phyloP scores from a whole-genome alignment of 192 early-diverging fungal genomes.

The Mortierella alpina region DNA sequence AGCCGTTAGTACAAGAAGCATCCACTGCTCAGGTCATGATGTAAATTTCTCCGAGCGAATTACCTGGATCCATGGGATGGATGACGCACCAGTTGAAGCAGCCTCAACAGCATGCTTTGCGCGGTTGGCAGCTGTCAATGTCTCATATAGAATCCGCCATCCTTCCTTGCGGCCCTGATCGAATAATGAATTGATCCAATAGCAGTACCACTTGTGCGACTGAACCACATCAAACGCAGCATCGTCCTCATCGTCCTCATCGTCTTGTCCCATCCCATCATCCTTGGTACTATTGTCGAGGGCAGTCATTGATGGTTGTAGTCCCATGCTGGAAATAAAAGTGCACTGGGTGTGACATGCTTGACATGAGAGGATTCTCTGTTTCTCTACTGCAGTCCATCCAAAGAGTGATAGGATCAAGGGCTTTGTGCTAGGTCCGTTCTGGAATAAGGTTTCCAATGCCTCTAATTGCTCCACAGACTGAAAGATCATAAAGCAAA shows the following conservation, averaged over 20 bases:
- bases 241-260: constrained; percentile 14
- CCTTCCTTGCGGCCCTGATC: constrained; percentile 15
- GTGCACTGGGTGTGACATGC: constrained; percentile 44
- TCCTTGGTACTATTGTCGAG: background rate
- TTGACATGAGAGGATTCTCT: constrained; percentile 13
- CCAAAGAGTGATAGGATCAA: constrained; percentile 35
- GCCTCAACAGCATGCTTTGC: background rate
- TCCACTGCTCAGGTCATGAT: background rate
- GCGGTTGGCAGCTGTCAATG: background rate
- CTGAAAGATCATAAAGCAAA: constrained; percentile 4
- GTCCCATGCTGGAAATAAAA: constrained; percentile 5
- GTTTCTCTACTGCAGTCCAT: constrained; percentile 6
- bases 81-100: background rate
- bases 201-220: constrained; percentile 50
- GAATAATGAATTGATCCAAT: constrained; percentile 37
- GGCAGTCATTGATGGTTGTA: background rate
- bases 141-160: constrained; percentile 21
- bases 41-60: background rate
- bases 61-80: background rate
- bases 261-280: background rate
- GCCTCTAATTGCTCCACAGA: constrained; percentile 1
- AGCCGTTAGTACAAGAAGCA: background rate
- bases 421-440: background rate
- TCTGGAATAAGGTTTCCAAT: background rate
- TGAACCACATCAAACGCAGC: constrained; percentile 28